Conservation (phyloP, 2,329 filamentous ascomycete genomes). For the Venturia oleaginea region DNA sequence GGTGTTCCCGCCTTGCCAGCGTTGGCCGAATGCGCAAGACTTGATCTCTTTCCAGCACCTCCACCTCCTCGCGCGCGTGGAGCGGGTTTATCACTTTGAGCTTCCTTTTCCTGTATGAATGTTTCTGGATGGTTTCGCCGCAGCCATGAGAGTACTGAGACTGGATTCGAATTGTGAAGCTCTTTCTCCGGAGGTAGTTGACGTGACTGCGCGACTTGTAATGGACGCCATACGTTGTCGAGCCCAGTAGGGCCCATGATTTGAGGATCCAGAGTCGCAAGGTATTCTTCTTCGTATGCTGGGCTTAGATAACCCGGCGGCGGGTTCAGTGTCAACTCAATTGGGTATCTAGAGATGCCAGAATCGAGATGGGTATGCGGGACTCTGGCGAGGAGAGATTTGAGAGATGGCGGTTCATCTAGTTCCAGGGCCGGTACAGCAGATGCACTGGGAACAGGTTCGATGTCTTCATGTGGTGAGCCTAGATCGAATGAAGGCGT, state of each 20-base stretch:
- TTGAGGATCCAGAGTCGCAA: conserved; percentile 53
- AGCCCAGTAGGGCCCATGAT: conserved; percentile 32
- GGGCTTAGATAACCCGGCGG: conserved; percentile 59
- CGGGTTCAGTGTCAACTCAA: conserved; percentile 39
- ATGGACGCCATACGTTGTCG: neutral
- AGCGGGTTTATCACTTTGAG: conserved; percentile 31
- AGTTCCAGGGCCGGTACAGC: conserved; percentile 20
- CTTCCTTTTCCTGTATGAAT: conserved; percentile 66
- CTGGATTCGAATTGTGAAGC: conserved; percentile 63
- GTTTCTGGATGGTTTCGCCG: conserved; percentile 75
- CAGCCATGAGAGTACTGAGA: conserved; percentile 94
- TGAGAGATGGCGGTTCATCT: conserved; percentile 24
- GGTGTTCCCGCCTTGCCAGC: conserved; percentile 17
- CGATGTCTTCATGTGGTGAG: conserved; percentile 15
- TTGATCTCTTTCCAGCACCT: conserved; percentile 21
- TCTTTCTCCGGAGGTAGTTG: conserved; percentile 38
- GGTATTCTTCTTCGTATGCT: conserved; percentile 65
- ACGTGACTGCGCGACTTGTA: conserved; percentile 26
- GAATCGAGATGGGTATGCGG: conserved; percentile 31
- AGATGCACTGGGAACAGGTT: conserved; percentile 19
- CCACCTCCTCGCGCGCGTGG: conserved; percentile 25
- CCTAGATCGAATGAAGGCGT: conserved; percentile 69
- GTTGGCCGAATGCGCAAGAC: conserved; percentile 24
- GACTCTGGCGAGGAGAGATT: conserved; percentile 31
- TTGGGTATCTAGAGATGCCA: conserved; percentile 25